Evolutionary conservation across 2,329 filamentous ascomycete genomes (phyloP), one percentile per base, ranked within the genome.

Genomic region (Pseudonectria foliicola): DNA sequence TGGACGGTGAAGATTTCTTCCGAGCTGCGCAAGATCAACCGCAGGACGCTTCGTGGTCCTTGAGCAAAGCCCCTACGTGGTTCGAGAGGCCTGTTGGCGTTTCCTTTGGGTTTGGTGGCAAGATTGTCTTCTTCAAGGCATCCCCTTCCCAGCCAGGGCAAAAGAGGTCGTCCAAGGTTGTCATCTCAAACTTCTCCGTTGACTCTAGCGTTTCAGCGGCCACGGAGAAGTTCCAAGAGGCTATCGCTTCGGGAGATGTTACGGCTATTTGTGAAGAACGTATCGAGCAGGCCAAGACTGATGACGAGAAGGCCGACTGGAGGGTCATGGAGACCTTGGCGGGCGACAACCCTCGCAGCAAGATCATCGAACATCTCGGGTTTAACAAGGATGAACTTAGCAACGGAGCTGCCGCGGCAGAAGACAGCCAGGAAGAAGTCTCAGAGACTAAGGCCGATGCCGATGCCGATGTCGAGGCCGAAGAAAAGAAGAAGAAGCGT

Each of bases 231-330:
- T 96, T 98, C 46, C 89, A 98, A 59, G 77, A 80, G 48, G 80
- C 87, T 8, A 66, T 98, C 38, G 75, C 81, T 52, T 74, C 77
- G 37, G 89, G 88, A 15, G 78, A 96, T 54, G 66, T 98, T 13
- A 71, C 73, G 4, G 70, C 71, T 27, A 85, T 98, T 41, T 95
- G 89, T 56, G 80, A 89, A 53, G 73, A 80, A 14, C 85, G 90
- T 55, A 80, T 88, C 42, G 68, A 80, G 16, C 68, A 79, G 42
- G 82, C 89, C 13, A 80, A 78, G 53, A 85, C 79, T 0, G 89
- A 95, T 2, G 87, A 94, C 46, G 92, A 96, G 58, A 95, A 88
- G 68, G 84, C 85, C 4, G 90, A 96, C 60, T 98, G 92, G 92
- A 83, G 84, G 46, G 87, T 96, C 25, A 86, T 98, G 59, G 81